Conservation (phyloP, 2,329 filamentous ascomycete genomes). For the Colletotrichum tofieldiae region DNA sequence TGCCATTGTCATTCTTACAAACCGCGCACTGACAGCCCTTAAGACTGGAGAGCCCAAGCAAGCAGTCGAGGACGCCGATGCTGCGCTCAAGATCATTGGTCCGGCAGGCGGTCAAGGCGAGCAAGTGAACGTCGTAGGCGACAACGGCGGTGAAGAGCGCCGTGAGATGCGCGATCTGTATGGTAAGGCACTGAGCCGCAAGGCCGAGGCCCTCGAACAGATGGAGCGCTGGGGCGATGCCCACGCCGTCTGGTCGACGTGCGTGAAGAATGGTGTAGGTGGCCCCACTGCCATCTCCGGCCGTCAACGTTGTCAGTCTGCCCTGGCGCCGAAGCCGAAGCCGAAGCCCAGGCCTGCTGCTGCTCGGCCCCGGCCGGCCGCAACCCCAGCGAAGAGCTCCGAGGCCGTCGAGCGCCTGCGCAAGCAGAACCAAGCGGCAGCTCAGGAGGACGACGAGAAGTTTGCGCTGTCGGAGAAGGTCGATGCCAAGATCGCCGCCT, state of each 20-base stretch:
- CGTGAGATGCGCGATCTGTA: slow-evolving; percentile 96
- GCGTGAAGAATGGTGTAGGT: slow-evolving; percentile 89
- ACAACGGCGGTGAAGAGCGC: slow-evolving; percentile 69
- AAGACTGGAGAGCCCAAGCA: slow-evolving; percentile 94
- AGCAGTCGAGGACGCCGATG: slow-evolving; percentile 87
- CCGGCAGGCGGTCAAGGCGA: slow-evolving; percentile 84
- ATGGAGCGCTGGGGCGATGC: slow-evolving; percentile 96
- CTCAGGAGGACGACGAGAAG: slow-evolving; percentile 91
- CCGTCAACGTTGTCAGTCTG: slow-evolving; percentile 90
- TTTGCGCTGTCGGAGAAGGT: slow-evolving; percentile 90
- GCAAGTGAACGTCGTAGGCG: slow-evolving; percentile 77
- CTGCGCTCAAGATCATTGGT: slow-evolving; percentile 85
- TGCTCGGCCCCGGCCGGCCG: slow-evolving; percentile 56
- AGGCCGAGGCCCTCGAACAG: slow-evolving; percentile 95
- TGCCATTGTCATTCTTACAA: slow-evolving; percentile 89
- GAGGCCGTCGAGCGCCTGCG: slow-evolving; percentile 88
- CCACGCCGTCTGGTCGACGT: slow-evolving; percentile 82
- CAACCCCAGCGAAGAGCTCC: slow-evolving; percentile 68
- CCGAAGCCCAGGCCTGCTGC: slow-evolving; percentile 59
- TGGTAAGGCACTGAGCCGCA: slow-evolving; percentile 93
- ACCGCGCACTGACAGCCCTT: slow-evolving; percentile 89
- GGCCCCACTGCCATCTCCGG: slow-evolving; percentile 88
- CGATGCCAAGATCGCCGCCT: slow-evolving; percentile 82
- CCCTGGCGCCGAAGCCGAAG: slow-evolving; percentile 79
- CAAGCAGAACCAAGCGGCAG: slow-evolving; percentile 87